Conservation (phyloP, 1,284 basidiomycete genomes). For the Bondarzewia mesenterica region DNA sequence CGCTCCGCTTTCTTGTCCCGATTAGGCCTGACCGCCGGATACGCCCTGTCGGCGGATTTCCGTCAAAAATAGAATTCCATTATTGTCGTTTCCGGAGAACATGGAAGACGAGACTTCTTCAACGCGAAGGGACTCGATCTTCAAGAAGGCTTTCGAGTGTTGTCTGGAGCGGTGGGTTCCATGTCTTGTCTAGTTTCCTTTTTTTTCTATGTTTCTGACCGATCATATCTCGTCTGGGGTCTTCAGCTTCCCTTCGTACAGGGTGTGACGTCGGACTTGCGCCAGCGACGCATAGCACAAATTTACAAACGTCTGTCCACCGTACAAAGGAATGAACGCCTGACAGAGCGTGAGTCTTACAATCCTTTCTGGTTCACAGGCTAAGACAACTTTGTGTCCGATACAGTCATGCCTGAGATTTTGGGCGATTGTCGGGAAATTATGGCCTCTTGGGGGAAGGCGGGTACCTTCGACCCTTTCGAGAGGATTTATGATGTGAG, state of each 20-base stretch:
- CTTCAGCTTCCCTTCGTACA: slow-evolving; percentile 34
- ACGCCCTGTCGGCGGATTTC: slow-evolving; percentile 10
- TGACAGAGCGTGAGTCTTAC: slow-evolving; percentile 44
- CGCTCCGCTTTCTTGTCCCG: slow-evolving; percentile 8
- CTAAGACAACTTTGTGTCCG: slow-evolving; percentile 7
- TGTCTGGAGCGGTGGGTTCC: slow-evolving; percentile 60
- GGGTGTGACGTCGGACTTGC: slow-evolving; percentile 63
- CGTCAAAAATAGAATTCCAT: slow-evolving; percentile 45
- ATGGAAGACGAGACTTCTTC: slow-evolving; percentile 60
- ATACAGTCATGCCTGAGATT: slow-evolving; percentile 51
- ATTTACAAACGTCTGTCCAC: slow-evolving; percentile 62
- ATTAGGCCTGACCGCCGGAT: slow-evolving; percentile 2
- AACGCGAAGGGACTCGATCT: slow-evolving; percentile 59
- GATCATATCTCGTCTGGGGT: neutral
- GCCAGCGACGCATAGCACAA: slow-evolving; percentile 45
- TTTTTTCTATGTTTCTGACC: neutral
- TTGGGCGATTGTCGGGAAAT: slow-evolving; percentile 51
- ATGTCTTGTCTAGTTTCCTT: neutral
- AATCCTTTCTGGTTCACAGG: slow-evolving; percentile 7
- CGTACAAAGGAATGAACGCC: slow-evolving; percentile 50
- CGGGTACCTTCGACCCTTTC: slow-evolving; percentile 61
- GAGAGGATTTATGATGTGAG: slow-evolving; percentile 60
- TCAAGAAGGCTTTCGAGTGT: slow-evolving; percentile 66
- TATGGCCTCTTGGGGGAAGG: slow-evolving; percentile 53
- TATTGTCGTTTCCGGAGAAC: slow-evolving; percentile 64